Conservation (phyloP, 169 alveolate species). For the Eimeria sp. region DNA sequence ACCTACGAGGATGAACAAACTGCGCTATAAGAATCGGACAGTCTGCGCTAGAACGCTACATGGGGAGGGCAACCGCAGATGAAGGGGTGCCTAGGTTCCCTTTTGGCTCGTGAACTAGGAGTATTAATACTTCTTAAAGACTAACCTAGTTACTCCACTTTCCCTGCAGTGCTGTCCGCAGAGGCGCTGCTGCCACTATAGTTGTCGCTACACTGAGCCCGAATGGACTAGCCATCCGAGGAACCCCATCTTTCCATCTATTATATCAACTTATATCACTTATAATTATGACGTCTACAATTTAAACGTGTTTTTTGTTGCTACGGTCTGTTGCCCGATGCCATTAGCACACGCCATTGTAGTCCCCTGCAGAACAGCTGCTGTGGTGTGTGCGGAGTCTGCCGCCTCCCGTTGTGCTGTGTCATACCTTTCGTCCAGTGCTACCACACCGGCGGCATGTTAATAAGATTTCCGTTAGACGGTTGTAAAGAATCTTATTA, state of each 20-base stretch:
- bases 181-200: not conserved
- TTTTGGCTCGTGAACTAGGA: too few relatives aligned
- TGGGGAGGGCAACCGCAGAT: too few relatives aligned
- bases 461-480: not conserved
- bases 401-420: slow-evolving; percentile 25
- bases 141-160: not conserved
- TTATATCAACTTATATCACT: not conserved
- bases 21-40: too few relatives aligned
- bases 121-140: too few relatives aligned
- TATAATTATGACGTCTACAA: not conserved
- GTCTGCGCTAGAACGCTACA: too few relatives aligned
- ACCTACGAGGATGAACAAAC: not conserved
- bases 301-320: not conserved
- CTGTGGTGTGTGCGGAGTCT: slow-evolving; percentile 44
- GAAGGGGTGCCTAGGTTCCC: too few relatives aligned
- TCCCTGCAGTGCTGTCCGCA: not conserved
- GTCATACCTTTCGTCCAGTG: slow-evolving; percentile 22
- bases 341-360: not conserved
- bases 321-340: not conserved
- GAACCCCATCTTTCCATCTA: slow-evolving; percentile 7
- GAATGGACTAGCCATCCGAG: not conserved
- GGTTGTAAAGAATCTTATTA: slow-evolving; percentile 11
- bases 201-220: not conserved
- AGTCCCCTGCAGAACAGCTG: slow-evolving; percentile 13
- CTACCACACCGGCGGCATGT: not conserved